These are phyloP conservation scores for Lentinula raphanica DNA, from an alignment of 768 basidiomycete genomes.

Conservation along the genomic window DNA sequence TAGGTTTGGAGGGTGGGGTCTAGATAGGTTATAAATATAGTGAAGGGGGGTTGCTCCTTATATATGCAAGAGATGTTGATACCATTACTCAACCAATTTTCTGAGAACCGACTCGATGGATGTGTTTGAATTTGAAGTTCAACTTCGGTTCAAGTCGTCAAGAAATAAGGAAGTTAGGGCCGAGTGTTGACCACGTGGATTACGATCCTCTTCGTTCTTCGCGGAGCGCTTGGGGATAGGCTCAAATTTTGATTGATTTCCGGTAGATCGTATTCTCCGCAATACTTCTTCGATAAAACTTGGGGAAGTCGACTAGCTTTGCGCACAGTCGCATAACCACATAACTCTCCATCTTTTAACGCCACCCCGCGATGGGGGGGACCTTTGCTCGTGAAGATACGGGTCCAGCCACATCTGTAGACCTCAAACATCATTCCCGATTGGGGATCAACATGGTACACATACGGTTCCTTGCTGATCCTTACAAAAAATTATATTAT, in stretches of 20 bases:
- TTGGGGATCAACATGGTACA: not conserved
- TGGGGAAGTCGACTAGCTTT: not conserved
- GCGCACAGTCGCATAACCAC: not conserved
- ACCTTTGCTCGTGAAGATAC: not conserved
- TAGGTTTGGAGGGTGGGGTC: not conserved
- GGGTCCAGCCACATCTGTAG: not conserved
- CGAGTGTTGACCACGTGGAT: not conserved
- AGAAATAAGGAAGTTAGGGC: not conserved
- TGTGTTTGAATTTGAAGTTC: not conserved
- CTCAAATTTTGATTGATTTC: not conserved
- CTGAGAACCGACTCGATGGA: not conserved
- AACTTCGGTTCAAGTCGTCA: not conserved
- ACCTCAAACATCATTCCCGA: not conserved
- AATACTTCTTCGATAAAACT: not conserved
- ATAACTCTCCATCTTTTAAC: not conserved
- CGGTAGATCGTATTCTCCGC: not conserved
- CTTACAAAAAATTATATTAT: not conserved
- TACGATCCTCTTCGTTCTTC: not conserved
- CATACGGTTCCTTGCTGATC: not conserved
- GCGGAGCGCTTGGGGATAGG: not conserved
- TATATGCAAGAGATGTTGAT: not conserved
- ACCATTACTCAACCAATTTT: not conserved
- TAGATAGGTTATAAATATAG: not conserved
- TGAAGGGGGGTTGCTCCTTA: not conserved
- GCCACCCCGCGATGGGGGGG: not conserved